phyloP scores from a whole-genome alignment of 805 yeast genomes.

The Alloascoidea africana region DNA sequence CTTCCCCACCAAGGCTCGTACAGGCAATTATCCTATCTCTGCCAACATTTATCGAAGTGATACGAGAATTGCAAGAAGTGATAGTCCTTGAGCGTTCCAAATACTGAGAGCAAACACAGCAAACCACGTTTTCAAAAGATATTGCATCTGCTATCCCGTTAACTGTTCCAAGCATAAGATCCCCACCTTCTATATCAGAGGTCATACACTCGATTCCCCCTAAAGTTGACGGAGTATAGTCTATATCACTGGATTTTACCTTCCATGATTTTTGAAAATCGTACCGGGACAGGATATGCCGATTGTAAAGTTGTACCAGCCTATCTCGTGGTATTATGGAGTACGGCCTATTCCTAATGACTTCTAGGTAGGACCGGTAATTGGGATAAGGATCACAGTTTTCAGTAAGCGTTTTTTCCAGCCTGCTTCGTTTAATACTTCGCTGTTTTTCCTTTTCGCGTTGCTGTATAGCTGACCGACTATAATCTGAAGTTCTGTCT shows the following conservation, averaged over 20 bases:
- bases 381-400: background rate
- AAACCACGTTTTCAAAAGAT: background rate
- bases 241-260: background rate
- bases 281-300: background rate
- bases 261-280: background rate
- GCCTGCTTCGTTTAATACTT: background rate
- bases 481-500: background rate
- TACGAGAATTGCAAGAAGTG: background rate
- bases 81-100: background rate
- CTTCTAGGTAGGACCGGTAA: background rate
- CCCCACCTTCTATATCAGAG: background rate
- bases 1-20: background rate
- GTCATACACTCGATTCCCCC: slow-evolving; percentile 1
- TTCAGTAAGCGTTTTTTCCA: background rate
- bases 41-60: background rate
- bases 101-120: too few relatives aligned
- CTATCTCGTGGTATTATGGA: background rate
- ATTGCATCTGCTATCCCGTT: slow-evolving; percentile 1
- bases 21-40: background rate
- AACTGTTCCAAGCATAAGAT: background rate
- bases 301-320: background rate
- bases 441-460: background rate
- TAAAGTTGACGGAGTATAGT: slow-evolving; percentile 3
- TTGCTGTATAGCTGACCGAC: background rate
- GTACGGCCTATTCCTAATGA: background rate